phyloP scores from a whole-genome alignment of 1,284 basidiomycete genomes.

The Mycena sp. region DNA sequence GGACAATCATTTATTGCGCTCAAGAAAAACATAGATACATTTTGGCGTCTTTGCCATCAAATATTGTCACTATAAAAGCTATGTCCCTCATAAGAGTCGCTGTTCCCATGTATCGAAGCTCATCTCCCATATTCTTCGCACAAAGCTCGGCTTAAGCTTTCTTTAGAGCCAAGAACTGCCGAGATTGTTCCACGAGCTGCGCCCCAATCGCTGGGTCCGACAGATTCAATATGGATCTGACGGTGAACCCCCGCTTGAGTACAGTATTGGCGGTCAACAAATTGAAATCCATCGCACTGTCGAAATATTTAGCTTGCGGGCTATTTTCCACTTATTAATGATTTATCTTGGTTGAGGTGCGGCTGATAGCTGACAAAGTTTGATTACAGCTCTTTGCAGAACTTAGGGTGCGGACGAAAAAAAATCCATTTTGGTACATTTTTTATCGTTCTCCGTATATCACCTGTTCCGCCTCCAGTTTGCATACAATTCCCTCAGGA shows the following conservation, averaged over 20 bases:
- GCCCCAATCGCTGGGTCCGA: conserved; percentile 36
- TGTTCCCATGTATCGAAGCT: conserved; percentile 54
- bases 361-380: neutral
- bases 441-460: too few species aligned
- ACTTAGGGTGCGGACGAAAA: too few species aligned
- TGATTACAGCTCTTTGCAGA: too few species aligned
- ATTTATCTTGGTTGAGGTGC: too few species aligned
- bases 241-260: conserved; percentile 46
- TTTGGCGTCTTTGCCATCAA: conserved; percentile 50
- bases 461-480: too few species aligned
- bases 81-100: conserved; percentile 53
- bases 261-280: conserved; percentile 49
- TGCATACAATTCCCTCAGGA: too few species aligned
- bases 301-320: conserved; percentile 48
- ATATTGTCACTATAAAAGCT: conserved; percentile 47
- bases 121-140: conserved; percentile 48
- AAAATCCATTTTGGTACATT: too few species aligned
- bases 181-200: conserved; percentile 44
- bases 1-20: neutral
- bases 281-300: conserved; percentile 31
- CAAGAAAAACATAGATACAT: conserved; percentile 46
- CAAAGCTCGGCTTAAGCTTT: conserved; percentile 48
- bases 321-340: conserved; percentile 26
- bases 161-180: conserved; percentile 45
- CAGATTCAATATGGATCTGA: conserved; percentile 38